phyloP scores from a whole-genome alignment of 345 rosid genomes.

The Erysimum cheiranthoides region DNA sequence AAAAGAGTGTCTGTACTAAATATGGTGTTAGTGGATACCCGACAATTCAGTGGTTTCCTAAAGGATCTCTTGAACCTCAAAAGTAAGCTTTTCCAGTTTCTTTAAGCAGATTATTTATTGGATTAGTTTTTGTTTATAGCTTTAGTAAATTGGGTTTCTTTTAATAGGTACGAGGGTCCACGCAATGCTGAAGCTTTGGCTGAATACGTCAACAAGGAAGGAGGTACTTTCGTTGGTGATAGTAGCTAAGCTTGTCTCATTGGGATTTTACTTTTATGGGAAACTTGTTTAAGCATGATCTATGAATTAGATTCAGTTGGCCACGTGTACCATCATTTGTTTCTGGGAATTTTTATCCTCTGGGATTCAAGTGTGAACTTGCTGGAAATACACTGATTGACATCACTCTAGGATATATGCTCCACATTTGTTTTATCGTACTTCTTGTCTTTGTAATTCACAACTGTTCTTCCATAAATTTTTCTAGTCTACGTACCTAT shows the following conservation, averaged over 20 bases:
- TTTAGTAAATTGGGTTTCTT: background rate
- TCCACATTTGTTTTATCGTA: background rate
- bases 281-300: background rate
- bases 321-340: conserved; percentile 2
- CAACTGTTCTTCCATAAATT: background rate
- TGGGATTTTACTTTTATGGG: background rate
- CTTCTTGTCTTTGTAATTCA: background rate
- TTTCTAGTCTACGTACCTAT: background rate
- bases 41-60: conserved; percentile 94
- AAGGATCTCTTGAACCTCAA: conserved; percentile 92
- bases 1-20: conserved; percentile 85
- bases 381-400: conserved; percentile 11
- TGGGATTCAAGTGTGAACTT: background rate
- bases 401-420: conserved; percentile 4
- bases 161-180: conserved; percentile 83
- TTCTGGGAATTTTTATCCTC: background rate
- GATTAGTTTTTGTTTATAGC: background rate
- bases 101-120: background rate
- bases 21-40: conserved; percentile 96
- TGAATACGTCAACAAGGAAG: conserved; percentile 91
- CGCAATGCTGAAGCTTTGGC: conserved; percentile 84
- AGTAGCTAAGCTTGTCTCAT: conserved; percentile 16
- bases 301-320: conserved; percentile 10
- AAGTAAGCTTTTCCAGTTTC: conserved; percentile 60
- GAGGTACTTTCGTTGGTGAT: conserved; percentile 55